A percentile compares a stretch with the other conserved stretches of the same genome.
phyloP scores from a whole-genome alignment of 192 early-diverging fungal species.

The Phlyctochytrium bullatum region DNA sequence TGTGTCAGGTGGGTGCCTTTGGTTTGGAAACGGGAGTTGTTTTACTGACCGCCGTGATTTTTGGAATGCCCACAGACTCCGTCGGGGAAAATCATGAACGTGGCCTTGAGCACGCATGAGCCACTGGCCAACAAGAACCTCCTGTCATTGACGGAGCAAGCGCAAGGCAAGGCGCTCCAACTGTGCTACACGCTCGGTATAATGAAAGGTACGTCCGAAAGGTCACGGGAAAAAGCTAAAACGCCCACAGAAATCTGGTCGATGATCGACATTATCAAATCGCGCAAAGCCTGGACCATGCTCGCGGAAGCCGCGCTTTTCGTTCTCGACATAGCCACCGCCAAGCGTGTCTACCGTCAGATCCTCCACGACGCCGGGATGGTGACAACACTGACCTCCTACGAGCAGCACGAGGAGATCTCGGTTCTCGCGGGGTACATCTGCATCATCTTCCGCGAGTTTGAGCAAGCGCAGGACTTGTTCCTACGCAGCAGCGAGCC shows the following conservation, averaged over 20 bases:
- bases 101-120: conserved; percentile 40
- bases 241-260: conserved; percentile 37
- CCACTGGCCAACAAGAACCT: conserved; percentile 18
- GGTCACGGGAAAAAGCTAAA: neutral
- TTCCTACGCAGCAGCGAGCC: conserved; percentile 46
- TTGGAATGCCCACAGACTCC: conserved; percentile 38
- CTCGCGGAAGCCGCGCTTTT: conserved; percentile 45
- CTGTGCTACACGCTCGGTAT: conserved; percentile 43
- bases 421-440: conserved; percentile 46
- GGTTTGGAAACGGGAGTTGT: neutral
- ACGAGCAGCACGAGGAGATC: conserved; percentile 40
- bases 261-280: conserved; percentile 18
- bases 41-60: neutral
- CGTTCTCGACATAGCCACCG: conserved; percentile 40
- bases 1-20: conserved; percentile 40
- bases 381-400: conserved; percentile 39
- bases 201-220: conserved; percentile 28
- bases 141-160: conserved; percentile 35
- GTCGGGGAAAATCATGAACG: conserved; percentile 36
- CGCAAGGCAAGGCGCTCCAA: conserved; percentile 43
- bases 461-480: conserved; percentile 43
- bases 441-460: conserved; percentile 42
- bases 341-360: conserved; percentile 51
- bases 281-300: conserved; percentile 42
- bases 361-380: conserved; percentile 45